A percentile compares a stretch with the other conserved stretches of the same genome.
Evolutionary conservation across 192 early-diverging fungal species (phyloP).

Genomic region (Spinellus fusiger): DNA sequence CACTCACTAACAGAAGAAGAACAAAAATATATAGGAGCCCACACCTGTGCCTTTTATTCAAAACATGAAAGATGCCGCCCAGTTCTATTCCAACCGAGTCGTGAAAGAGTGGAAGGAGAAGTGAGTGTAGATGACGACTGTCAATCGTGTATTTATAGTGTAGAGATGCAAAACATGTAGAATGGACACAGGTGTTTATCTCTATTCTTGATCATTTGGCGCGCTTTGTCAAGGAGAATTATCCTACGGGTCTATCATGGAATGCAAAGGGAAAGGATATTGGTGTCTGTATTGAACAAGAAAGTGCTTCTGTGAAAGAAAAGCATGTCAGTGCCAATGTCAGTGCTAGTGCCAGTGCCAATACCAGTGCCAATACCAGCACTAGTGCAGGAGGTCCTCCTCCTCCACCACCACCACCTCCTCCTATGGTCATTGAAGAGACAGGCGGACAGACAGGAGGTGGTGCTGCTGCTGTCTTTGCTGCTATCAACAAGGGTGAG

Average conservation of each 20-base stretch:
- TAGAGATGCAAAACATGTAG: constrained; percentile 73
- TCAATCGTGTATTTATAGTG: neutral
- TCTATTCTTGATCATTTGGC: constrained; percentile 68
- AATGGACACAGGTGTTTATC: constrained; percentile 77
- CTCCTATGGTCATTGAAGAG: constrained; percentile 21
- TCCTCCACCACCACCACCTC: constrained; percentile 55
- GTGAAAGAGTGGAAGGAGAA: constrained; percentile 87
- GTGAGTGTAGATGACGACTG: constrained; percentile 32
- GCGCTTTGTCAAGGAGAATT: constrained; percentile 82
- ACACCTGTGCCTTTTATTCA: constrained; percentile 82
- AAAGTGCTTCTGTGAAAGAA: constrained; percentile 18
- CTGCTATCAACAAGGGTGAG: constrained; percentile 78
- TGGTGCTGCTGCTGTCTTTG: constrained; percentile 67
- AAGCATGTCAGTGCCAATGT: no score
- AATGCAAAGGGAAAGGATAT: constrained; percentile 74
- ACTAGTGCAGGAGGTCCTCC: constrained; percentile 37
- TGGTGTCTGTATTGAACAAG: constrained; percentile 29
- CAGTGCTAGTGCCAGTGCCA: constrained; percentile 35
- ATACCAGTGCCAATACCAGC: constrained; percentile 37
- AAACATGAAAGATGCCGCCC: constrained; percentile 86
- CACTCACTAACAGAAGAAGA: neutral
- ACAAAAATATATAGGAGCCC: constrained; percentile 52
- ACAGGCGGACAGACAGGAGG: constrained; percentile 9
- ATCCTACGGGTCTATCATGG: constrained; percentile 89
- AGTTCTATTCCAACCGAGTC: constrained; percentile 90